phyloP scores from a whole-genome alignment of 2,329 filamentous ascomycete species.

The Penicillium sp. region DNA sequence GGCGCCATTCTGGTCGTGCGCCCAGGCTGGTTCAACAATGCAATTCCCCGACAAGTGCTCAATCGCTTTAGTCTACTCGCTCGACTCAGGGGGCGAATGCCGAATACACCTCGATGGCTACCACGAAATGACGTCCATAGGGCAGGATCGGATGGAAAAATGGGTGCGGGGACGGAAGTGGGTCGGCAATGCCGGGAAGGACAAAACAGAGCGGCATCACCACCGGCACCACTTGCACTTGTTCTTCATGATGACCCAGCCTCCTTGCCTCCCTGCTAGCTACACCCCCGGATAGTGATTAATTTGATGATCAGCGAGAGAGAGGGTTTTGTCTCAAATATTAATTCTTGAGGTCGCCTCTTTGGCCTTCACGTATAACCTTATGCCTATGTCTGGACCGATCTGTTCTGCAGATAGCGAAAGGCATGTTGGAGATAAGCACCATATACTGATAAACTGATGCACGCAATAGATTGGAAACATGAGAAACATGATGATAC shows the following conservation, averaged over 20 bases:
- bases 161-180: slow-evolving; percentile 1
- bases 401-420: background rate
- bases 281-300: too few relatives aligned
- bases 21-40: background rate
- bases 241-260: background rate
- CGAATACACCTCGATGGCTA: background rate
- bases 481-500: background rate
- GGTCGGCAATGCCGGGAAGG: background rate
- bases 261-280: too few relatives aligned
- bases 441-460: background rate
- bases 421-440: background rate
- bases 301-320: too few relatives aligned
- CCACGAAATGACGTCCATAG: background rate
- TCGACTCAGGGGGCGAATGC: too few relatives aligned
- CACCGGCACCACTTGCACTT: background rate
- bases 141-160: background rate
- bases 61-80: background rate
- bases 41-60: background rate
- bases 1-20: slow-evolving; percentile 10
- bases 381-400: too few relatives aligned
- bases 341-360: too few relatives aligned
- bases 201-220: background rate
- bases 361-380: too few relatives aligned
- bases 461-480: background rate
- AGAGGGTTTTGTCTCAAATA: too few relatives aligned